These are phyloP conservation scores for Castanea sativa DNA, from an alignment of 306 rosid species.

Conservation along the genomic window DNA sequence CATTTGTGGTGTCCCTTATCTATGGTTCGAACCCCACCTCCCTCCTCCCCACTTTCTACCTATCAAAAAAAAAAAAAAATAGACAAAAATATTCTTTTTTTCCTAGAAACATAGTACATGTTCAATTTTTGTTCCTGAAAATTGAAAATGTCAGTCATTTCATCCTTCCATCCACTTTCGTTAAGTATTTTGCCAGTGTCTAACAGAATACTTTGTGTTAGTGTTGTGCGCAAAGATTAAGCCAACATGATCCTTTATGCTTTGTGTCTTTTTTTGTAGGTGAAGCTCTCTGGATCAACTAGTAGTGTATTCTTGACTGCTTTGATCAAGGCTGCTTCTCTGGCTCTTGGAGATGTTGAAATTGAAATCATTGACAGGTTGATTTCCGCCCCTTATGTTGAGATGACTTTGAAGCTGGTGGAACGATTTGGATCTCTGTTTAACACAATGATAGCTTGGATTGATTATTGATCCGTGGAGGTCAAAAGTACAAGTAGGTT, in stretches of 20 bases:
- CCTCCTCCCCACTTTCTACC: too few relatives aligned
- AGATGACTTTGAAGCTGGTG: slow-evolving; percentile 95
- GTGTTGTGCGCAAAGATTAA: slow-evolving; percentile 4
- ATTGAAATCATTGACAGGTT: slow-evolving; percentile 83
- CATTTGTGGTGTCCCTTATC: too few relatives aligned
- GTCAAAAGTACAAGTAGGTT: slow-evolving; percentile 96
- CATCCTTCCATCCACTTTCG: too few relatives aligned
- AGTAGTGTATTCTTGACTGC: slow-evolving; percentile 95
- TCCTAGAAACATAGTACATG: too few relatives aligned
- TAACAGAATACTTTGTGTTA: too few relatives aligned
- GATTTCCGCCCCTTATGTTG: slow-evolving; percentile 93
- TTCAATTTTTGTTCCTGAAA: too few relatives aligned
- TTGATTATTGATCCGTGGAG: slow-evolving; percentile 74
- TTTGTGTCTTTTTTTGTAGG: slow-evolving; percentile 44
- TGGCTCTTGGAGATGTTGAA: slow-evolving; percentile 92
- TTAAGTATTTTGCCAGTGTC: too few relatives aligned
- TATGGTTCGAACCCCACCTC: too few relatives aligned
- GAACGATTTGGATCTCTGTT: slow-evolving; percentile 80
- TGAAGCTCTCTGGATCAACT: slow-evolving; percentile 88
- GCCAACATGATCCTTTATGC: slow-evolving; percentile 12
- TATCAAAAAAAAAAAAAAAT: too few relatives aligned
- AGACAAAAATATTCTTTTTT: too few relatives aligned
- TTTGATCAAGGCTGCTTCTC: slow-evolving; percentile 92
- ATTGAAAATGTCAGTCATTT: too few relatives aligned
- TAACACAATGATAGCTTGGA: slow-evolving; percentile 61